A percentile compares a stretch with the other conserved stretches of the same genome.
Conservation (phyloP, 805 yeast species). For the Yarrowia hollandica region DNA sequence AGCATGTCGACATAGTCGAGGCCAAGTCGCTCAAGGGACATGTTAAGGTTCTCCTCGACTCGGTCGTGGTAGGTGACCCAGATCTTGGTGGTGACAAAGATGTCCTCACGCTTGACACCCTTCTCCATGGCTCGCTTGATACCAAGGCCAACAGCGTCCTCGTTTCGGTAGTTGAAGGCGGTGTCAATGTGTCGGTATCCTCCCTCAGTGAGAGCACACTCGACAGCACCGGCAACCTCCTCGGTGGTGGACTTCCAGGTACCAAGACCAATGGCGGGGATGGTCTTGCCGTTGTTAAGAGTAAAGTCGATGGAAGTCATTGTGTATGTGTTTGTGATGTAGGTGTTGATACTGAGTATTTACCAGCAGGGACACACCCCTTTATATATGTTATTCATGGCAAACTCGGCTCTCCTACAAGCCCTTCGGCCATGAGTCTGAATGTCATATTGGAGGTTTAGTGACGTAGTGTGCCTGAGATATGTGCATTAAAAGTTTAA, state of each 20-base stretch:
- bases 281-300: conserved; percentile 56
- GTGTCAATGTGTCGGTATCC: conserved; percentile 78
- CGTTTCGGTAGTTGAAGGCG: conserved; percentile 69
- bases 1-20: conserved; percentile 66
- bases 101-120: conserved; percentile 48
- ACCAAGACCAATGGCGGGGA: conserved; percentile 73
- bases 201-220: conserved; percentile 51
- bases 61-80: conserved; percentile 47
- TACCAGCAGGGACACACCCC: background rate
- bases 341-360: conserved; percentile 3
- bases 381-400: background rate
- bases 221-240: conserved; percentile 48
- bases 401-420: conserved; percentile 10
- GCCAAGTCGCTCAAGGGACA: conserved; percentile 52
- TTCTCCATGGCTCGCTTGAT: conserved; percentile 45
- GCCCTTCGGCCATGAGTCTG: background rate
- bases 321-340: background rate
- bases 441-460: conserved; percentile 17
- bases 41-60: conserved; percentile 51
- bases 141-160: conserved; percentile 66
- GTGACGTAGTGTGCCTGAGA: conserved; percentile 19
- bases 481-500: background rate
- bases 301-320: conserved; percentile 37
- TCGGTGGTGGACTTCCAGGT: conserved; percentile 57
- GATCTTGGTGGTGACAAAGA: conserved; percentile 65